Evolutionary conservation across 805 yeast species (phyloP), one percentile per base, ranked within the genome.

Genomic region (Candida broadrunensis): DNA sequence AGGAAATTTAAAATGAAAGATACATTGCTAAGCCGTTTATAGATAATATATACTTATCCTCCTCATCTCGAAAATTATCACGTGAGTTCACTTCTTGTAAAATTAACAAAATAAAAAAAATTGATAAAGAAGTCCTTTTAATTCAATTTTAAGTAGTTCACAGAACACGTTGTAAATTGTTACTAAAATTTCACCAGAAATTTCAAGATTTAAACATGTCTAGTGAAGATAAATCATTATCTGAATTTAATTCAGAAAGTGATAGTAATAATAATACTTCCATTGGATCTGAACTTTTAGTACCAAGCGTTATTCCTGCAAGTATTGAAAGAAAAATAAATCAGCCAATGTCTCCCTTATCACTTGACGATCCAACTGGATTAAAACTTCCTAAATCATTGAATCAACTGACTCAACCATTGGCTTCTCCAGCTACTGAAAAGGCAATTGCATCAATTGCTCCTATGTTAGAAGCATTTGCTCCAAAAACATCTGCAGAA

Each of bases 381-480:
- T 9, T 5, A 13, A 33, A 21, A 16, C 21, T 32, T 46, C 5
- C 17, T 5, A 11, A n/a, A 5, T 7, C 17, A 29, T 7, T 9
- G 6, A 8, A 5, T 25, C 14, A 7, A 9, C 14, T 13, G 5
- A 13, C 11, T 11, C 5, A 29, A 6, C 7, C 32, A 15, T 25
- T 25, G 14, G 7, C 58, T 3, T 48, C 62, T 1, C 65, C 66
- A 11, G 62, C 61, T 21, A 67, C 74, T 2, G 64, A 68, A 41
- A 78, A 71, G 47, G 91, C 91, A 11, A 81, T 85, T 70, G 90
- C 87, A 9, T 76, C 88, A 0, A 79, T 85, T 33, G 91, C 91
- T 1, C 93, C 95, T 2, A 83, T 85, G 55, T 60, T 86, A 31
- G 89, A 83, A 55, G 72, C 78, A 1, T 86, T 83, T 58, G 75